phyloP scores from a whole-genome alignment of 2,329 filamentous ascomycete species.

The Aspergillus brunneoviolaceus region DNA sequence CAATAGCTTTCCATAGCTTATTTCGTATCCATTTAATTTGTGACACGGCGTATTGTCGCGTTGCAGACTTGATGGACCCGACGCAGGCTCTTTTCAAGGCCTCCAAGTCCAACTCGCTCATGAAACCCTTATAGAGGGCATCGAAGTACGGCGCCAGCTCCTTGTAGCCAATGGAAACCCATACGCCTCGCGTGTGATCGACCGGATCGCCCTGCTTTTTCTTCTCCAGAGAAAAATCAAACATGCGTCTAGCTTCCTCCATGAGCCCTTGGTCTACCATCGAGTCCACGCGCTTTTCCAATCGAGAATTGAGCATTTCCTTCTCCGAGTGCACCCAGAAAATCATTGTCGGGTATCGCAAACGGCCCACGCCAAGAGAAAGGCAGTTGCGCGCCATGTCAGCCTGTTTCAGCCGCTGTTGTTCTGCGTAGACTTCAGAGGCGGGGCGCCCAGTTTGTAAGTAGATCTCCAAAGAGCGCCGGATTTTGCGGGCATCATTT shows the following conservation, averaged over 20 bases:
- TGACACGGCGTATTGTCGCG: conserved; percentile 80
- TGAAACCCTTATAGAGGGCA: conserved; percentile 38
- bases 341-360: conserved; percentile 63
- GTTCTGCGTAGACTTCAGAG: conserved; percentile 83
- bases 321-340: conserved; percentile 85
- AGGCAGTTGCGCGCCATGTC: conserved; percentile 23
- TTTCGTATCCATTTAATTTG: conserved; percentile 85
- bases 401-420: conserved; percentile 47
- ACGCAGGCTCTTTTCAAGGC: conserved; percentile 60
- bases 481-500: conserved; percentile 86
- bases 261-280: conserved; percentile 72
- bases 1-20: conserved; percentile 72
- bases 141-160: conserved; percentile 75
- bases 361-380: conserved; percentile 22
- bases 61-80: conserved; percentile 77
- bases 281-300: conserved; percentile 75
- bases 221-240: conserved; percentile 47
- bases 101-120: conserved; percentile 46
- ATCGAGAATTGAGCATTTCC: conserved; percentile 64
- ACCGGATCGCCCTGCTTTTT: conserved; percentile 53
- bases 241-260: conserved; percentile 60
- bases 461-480: conserved; percentile 85
- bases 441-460: conserved; percentile 77
- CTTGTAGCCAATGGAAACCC: conserved; percentile 96
- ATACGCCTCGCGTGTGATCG: conserved; percentile 81